phyloP scores from a whole-genome alignment of 345 rosid species.

The Eutrema heterophyllum region DNA sequence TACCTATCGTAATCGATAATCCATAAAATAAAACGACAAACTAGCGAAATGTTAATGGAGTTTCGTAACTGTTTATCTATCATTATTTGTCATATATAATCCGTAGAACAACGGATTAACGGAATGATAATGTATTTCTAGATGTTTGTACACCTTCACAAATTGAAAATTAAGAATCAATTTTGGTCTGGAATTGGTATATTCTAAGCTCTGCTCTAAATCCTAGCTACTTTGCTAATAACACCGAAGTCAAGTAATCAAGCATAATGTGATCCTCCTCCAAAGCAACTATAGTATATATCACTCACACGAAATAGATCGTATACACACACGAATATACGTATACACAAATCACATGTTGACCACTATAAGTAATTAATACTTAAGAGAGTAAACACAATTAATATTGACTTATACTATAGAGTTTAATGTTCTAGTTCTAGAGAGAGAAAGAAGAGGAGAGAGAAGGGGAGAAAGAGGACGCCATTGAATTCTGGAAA shows the following conservation, averaged over 20 bases:
- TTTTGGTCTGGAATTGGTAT: not conserved
- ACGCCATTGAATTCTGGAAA: conserved; percentile 66
- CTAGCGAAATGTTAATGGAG: too few species aligned
- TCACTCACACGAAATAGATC: not conserved
- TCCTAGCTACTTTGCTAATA: not conserved
- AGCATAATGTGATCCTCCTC: not conserved
- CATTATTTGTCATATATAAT: not conserved
- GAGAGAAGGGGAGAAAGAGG: conserved; percentile 24
- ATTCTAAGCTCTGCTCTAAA: not conserved
- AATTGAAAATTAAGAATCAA: not conserved
- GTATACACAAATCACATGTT: conserved; percentile 10
- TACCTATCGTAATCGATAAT: not conserved
- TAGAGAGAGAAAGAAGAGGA: conserved; percentile 17
- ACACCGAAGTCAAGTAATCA: not conserved
- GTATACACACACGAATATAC: not conserved
- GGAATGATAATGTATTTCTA: not conserved
- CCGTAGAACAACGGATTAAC: not conserved
- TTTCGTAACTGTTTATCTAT: not conserved
- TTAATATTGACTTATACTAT: conserved; percentile 11
- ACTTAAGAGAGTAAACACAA: conserved; percentile 6
- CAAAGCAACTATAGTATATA: not conserved
- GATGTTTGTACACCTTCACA: not conserved
- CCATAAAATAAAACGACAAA: not conserved
- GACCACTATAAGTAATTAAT: not conserved
- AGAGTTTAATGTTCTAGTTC: conserved; percentile 11